phyloP scores from a whole-genome alignment of 2,329 filamentous ascomycete genomes.

The Plenodomus tracheiphilus region DNA sequence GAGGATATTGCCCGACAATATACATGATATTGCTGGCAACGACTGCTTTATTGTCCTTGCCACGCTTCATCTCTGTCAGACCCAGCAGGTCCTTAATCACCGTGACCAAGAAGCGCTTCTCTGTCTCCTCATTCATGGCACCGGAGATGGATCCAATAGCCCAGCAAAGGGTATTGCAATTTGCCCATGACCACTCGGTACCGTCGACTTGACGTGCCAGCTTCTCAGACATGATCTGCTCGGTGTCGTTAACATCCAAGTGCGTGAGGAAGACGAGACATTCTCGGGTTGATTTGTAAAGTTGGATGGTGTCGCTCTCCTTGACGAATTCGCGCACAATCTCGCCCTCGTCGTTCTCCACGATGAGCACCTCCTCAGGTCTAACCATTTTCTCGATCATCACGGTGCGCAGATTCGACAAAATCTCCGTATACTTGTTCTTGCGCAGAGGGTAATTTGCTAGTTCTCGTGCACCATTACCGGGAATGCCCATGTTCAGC shows the following conservation, averaged over 20 bases:
- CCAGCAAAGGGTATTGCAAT: conserved; percentile 99
- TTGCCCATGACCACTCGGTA: conserved; percentile 97
- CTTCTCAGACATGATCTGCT: conserved; percentile 99
- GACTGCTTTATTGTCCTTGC: conserved; percentile 99
- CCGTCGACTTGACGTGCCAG: conserved; percentile 93
- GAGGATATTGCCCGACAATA: conserved; percentile 97
- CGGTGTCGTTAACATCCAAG: conserved; percentile 94
- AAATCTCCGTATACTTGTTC: conserved; percentile 94
- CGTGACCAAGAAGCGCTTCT: conserved; percentile 96
- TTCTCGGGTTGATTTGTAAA: conserved; percentile 98
- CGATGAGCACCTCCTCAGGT: conserved; percentile 95
- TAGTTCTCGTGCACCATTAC: conserved; percentile 85
- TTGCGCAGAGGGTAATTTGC: conserved; percentile 92
- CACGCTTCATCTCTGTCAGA: conserved; percentile 97
- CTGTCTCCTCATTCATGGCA: conserved; percentile 99
- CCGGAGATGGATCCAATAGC: conserved; percentile 98
- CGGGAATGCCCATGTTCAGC: conserved; percentile 75
- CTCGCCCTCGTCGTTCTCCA: conserved; percentile 99
- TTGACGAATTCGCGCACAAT: conserved; percentile 99
- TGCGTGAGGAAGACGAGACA: conserved; percentile 97
- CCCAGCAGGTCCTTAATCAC: conserved; percentile 98
- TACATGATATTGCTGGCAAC: conserved; percentile 99
- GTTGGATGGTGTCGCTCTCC: conserved; percentile 97
- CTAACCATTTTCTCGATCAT: conserved; percentile 99
- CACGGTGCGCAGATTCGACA: conserved; percentile 91